These are phyloP conservation scores for Botryotinia calthae DNA, from an alignment of 2,329 filamentous ascomycete species.

Conservation along the genomic window DNA sequence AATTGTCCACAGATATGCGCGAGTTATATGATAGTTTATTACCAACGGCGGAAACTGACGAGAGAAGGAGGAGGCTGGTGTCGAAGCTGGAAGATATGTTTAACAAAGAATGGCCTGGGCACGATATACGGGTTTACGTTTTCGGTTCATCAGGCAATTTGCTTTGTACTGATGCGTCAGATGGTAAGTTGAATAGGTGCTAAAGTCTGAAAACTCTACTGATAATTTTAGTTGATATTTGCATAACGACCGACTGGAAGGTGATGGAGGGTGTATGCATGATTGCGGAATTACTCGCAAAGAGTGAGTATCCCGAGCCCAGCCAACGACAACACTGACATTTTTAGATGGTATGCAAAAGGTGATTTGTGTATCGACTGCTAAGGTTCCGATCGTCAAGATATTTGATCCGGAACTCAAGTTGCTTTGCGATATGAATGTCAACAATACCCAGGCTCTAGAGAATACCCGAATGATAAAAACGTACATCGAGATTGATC, in stretches of 20 bases:
- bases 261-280: constrained; percentile 86
- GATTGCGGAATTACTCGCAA: constrained; percentile 80
- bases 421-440: constrained; percentile 95
- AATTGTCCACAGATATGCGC: constrained; percentile 77
- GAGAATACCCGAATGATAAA: constrained; percentile 98
- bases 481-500: constrained; percentile 91
- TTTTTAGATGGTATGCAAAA: constrained; percentile 86
- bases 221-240: constrained; percentile 75
- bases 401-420: constrained; percentile 93
- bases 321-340: constrained; percentile 39
- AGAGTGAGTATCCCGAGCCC: constrained; percentile 58
- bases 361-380: constrained; percentile 89
- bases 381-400: constrained; percentile 98
- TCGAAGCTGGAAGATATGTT: constrained; percentile 83
- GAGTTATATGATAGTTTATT: constrained; percentile 82
- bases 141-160: constrained; percentile 98
- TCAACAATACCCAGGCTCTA: constrained; percentile 92
- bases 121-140: constrained; percentile 84
- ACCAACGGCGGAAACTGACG: constrained; percentile 76
- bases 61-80: constrained; percentile 73
- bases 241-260: constrained; percentile 88
- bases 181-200: constrained; percentile 61
- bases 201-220: constrained; percentile 17
- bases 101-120: constrained; percentile 87
- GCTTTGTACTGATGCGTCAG: constrained; percentile 91